phyloP scores from a whole-genome alignment of 2,329 filamentous ascomycete species.

The Verticillium nubilum region DNA sequence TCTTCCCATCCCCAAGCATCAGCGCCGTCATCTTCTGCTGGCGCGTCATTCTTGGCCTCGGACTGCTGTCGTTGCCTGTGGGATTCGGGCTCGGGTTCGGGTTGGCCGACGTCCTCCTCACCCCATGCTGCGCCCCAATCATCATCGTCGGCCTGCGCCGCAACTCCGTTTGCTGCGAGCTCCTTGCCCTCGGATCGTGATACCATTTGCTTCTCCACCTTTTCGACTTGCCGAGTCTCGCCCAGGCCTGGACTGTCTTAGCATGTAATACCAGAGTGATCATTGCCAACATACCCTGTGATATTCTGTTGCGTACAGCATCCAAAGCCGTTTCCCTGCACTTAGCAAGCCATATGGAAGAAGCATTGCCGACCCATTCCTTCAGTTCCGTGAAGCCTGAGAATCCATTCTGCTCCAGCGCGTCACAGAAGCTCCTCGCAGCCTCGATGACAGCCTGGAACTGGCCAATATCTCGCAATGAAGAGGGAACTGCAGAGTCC shows the following conservation, averaged over 20 bases:
- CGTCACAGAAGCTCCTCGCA: constrained; percentile 58
- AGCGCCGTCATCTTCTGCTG: constrained; percentile 35
- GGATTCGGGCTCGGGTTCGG: constrained; percentile 2
- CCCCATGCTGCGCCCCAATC: constrained; percentile 83
- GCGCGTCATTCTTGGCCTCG: constrained; percentile 7
- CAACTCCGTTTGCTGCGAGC: constrained; percentile 47
- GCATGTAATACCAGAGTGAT: neutral
- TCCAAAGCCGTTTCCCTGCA: constrained; percentile 76
- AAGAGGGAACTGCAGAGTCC: constrained; percentile 67
- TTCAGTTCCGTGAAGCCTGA: constrained; percentile 56
- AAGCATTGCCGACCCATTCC: constrained; percentile 76
- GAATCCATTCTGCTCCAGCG: constrained; percentile 59
- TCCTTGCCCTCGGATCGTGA: constrained; percentile 61
- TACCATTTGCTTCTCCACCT: constrained; percentile 77
- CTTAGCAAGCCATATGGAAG: constrained; percentile 79
- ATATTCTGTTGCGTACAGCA: constrained; percentile 63
- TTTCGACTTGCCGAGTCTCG: constrained; percentile 66
- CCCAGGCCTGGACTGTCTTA: constrained; percentile 39
- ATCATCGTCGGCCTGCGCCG: constrained; percentile 34
- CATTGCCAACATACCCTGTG: constrained; percentile 38
- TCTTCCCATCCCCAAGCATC: constrained; percentile 87
- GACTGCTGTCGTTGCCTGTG: constrained; percentile 10
- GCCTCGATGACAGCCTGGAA: constrained; percentile 68
- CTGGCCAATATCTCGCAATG: constrained; percentile 61
- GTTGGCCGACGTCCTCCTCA: constrained; percentile 51